Evolutionary conservation across 2,329 filamentous ascomycete genomes (phyloP), one percentile per base, ranked within the genome.

Genomic region (Cercospora janseana): DNA sequence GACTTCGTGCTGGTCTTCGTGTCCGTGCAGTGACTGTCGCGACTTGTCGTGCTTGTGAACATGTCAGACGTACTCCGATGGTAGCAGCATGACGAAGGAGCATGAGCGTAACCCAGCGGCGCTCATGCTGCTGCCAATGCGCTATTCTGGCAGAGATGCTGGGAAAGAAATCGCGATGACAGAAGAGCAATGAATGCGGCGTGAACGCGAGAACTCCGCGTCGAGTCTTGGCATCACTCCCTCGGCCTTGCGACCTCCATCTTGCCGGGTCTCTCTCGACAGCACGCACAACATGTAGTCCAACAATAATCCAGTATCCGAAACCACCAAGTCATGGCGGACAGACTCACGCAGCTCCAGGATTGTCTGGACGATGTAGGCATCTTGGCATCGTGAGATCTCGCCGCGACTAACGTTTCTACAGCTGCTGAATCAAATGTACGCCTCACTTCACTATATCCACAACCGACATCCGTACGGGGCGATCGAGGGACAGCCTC

Each of bases 311-410:
- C 26, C n/a, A n/a, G 15, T 9, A 44, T n/a, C 38, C 16, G 34
- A 38, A 56, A n/a, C n/a, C n/a, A n/a, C n/a, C n/a, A n/a, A n/a
- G n/a, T 31, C 21, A 64, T 64, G 62, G 61, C 60, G 21, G 88
- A 94, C 66, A 78, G 85, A 55, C 77, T 94, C 51, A 92, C 88
- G 1, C 88, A 93, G 69, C 76, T 93, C 51, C 88, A 94, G 70
- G 87, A 93, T 73, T 85, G 87, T 69, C 81, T 92, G 54, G 88
- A 93, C 64, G 83, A 90, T 78, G n/a, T n/a, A n/a, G n/a, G n/a
- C n/a, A n/a, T n/a, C n/a, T n/a, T n/a, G n/a, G n/a, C n/a, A n/a
- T n/a, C n/a, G n/a, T n/a, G n/a, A n/a, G n/a, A n/a, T n/a, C n/a
- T n/a, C n/a, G n/a, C n/a, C n/a, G n/a, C n/a, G n/a, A n/a, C n/a